These are phyloP conservation scores for Cyberlindnera maritima DNA, from an alignment of 805 yeast species.

Conservation along the genomic window DNA sequence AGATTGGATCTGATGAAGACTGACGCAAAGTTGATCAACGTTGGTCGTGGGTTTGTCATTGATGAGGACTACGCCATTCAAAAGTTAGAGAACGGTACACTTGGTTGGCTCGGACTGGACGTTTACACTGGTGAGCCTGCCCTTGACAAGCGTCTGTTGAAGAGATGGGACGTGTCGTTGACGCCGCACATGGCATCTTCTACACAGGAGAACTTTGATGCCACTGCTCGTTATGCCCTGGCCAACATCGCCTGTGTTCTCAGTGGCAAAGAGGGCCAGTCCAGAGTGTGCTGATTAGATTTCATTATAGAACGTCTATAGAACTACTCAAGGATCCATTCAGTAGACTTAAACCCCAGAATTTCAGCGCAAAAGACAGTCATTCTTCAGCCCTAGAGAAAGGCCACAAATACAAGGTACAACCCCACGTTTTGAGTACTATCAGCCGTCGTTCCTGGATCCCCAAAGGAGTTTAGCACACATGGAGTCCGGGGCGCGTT, in stretches of 20 bases:
- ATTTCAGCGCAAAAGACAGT: too few species aligned
- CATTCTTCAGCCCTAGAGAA: too few species aligned
- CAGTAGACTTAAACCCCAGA: too few species aligned
- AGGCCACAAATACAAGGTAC: too few species aligned
- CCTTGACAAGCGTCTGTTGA: constrained; percentile 28
- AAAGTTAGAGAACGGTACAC: constrained; percentile 36
- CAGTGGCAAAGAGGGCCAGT: constrained; percentile 26
- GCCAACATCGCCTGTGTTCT: constrained; percentile 41
- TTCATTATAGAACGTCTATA: too few species aligned
- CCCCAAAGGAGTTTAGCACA: background rate
- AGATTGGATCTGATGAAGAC: constrained; percentile 37
- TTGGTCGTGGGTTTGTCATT: constrained; percentile 57
- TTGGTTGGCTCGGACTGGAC: constrained; percentile 58
- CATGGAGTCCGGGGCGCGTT: background rate
- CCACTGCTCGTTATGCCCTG: constrained; percentile 43
- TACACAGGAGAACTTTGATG: constrained; percentile 44
- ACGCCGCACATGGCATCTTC: constrained; percentile 68
- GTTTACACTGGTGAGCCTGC: constrained; percentile 58
- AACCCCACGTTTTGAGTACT: too few species aligned
- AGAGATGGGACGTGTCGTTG: constrained; percentile 42
- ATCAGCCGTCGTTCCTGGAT: too few species aligned
- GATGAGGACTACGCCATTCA: constrained; percentile 47
- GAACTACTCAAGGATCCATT: too few species aligned
- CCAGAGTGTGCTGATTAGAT: constrained; percentile 21
- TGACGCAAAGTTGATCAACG: constrained; percentile 50